Percentiles rank a stretch among this genome's conserved stretches.
Conservation (phyloP, 1,284 basidiomycete species). For the Cryptococcus sp. region DNA sequence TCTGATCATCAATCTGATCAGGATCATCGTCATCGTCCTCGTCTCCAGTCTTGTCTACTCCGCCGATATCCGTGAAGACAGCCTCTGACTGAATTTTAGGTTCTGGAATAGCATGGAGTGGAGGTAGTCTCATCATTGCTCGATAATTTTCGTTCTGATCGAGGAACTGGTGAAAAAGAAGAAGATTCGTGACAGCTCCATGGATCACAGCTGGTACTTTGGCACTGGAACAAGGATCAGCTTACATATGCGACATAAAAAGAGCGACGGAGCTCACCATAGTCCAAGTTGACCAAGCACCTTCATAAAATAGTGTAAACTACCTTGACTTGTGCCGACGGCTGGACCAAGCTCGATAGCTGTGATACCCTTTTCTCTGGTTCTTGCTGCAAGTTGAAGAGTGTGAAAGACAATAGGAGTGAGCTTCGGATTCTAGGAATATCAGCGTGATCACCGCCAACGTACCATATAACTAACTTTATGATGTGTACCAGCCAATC, state of each 20-base stretch:
- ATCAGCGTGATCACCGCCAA: not conserved
- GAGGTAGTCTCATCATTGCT: conserved; percentile 10
- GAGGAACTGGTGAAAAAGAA: conserved; percentile 36
- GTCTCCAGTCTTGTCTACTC: conserved; percentile 9
- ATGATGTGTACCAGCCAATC: conserved; percentile 37
- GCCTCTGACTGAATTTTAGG: not conserved
- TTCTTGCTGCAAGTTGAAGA: conserved; percentile 24
- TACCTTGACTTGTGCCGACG: conserved; percentile 35
- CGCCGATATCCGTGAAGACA: not conserved
- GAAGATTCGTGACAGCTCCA: conserved; percentile 30
- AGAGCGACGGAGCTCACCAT: conserved; percentile 15
- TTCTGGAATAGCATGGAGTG: not conserved
- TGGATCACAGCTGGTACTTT: conserved; percentile 34
- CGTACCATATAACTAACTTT: conserved; percentile 19
- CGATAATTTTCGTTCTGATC: conserved; percentile 32
- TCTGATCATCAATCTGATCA: conserved; percentile 4
- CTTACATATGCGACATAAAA: not conserved
- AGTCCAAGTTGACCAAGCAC: conserved; percentile 30
- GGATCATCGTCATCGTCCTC: conserved; percentile 11
- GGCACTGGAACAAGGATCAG: conserved; percentile 17
- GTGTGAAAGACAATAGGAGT: conserved; percentile 32
- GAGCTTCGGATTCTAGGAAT: conserved; percentile 27
- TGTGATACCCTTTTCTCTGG: conserved; percentile 28
- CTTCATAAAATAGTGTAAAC: conserved; percentile 39
- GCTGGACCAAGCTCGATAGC: conserved; percentile 36